A percentile compares a stretch with the other conserved stretches of the same genome.
phyloP scores from a whole-genome alignment of 2,329 filamentous ascomycete genomes.

The Cercospora citrullina region DNA sequence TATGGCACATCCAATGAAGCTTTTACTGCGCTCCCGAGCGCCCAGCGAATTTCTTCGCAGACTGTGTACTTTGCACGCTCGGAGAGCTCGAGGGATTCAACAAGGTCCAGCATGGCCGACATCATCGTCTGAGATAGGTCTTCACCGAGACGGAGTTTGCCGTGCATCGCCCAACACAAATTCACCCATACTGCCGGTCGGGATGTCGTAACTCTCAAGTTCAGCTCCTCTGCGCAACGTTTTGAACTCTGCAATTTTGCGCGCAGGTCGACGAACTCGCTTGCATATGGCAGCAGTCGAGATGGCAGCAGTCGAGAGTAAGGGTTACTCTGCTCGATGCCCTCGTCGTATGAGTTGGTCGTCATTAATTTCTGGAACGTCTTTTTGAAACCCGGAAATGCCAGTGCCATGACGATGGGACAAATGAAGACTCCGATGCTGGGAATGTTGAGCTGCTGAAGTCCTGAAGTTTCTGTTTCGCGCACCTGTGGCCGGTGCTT shows the following conservation, averaged over 20 bases:
- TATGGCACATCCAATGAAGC: background rate
- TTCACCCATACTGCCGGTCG: background rate
- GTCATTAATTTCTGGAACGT: background rate
- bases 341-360: background rate
- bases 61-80: background rate
- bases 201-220: background rate
- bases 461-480: background rate
- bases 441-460: background rate
- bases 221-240: background rate
- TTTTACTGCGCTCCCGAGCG: background rate
- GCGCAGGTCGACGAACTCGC: background rate
- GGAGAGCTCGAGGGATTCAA: background rate
- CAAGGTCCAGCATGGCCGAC: background rate
- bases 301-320: too few species aligned
- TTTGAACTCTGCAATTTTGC: background rate
- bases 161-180: background rate
- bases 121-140: background rate
- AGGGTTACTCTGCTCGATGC: background rate
- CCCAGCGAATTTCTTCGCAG: background rate
- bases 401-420: background rate
- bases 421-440: background rate
- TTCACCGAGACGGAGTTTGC: background rate
- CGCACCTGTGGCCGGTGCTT: background rate
- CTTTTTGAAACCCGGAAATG: background rate
- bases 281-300: background rate